These are phyloP conservation scores for Jatropha multifida DNA, from an alignment of 441 rosid genomes.

Conservation along the genomic window DNA sequence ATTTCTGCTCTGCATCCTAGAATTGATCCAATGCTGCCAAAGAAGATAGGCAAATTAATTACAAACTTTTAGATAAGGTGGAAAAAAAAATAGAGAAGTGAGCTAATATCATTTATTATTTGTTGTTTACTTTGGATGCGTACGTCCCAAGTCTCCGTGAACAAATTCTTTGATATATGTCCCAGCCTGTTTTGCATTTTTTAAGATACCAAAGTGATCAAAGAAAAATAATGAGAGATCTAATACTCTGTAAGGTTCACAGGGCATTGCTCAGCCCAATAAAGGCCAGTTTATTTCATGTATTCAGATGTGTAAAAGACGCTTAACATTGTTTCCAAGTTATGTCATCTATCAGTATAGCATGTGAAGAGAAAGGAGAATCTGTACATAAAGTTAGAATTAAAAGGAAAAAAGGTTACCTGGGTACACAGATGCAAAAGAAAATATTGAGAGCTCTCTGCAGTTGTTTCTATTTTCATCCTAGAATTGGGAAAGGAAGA, in stretches of 20 bases:
- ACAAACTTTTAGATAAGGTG: neutral
- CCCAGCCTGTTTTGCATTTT: constrained; percentile 68
- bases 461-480: constrained; percentile 85
- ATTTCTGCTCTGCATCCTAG: constrained; percentile 91
- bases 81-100: too few species aligned
- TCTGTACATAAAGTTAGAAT: constrained; percentile 6
- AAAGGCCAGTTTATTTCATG: neutral
- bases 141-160: constrained; percentile 98
- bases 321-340: neutral
- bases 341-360: neutral
- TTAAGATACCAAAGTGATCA: neutral
- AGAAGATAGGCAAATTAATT: neutral
- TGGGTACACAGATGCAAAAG: constrained; percentile 94
- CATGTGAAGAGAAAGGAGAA: neutral
- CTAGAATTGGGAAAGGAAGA: constrained; percentile 35
- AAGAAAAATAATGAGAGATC: neutral
- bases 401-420: constrained; percentile 38
- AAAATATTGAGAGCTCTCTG: constrained; percentile 74
- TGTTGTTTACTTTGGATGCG: constrained; percentile 69
- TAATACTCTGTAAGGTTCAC: neutral
- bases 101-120: neutral
- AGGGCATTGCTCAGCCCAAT: neutral
- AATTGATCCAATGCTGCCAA: constrained; percentile 79
- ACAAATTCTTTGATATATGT: constrained; percentile 97
- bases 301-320: neutral